phyloP scores from a whole-genome alignment of 306 rosid genomes.

The Cucurbita maxima region DNA sequence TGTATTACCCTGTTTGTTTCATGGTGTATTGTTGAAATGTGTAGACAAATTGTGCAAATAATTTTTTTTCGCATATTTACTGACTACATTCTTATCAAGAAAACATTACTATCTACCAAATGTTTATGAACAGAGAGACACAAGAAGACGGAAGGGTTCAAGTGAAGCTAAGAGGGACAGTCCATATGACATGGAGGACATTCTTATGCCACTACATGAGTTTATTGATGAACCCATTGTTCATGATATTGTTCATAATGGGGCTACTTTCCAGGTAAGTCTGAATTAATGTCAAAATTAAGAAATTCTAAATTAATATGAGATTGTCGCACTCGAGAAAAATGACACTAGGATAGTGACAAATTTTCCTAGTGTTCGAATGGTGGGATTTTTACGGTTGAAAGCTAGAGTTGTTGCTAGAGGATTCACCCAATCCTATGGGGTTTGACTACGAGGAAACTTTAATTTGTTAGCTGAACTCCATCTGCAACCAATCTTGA shows the following conservation, averaged over 20 bases:
- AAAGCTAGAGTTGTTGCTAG: background rate
- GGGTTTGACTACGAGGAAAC: background rate
- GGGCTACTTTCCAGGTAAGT: slow-evolving; percentile 92
- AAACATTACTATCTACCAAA: background rate
- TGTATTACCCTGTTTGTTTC: background rate
- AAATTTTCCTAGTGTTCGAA: too few species aligned
- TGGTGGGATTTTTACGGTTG: background rate
- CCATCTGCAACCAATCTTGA: too few species aligned
- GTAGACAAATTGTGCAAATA: background rate
- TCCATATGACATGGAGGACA: slow-evolving; percentile 55
- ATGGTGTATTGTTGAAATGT: background rate
- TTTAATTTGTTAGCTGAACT: background rate
- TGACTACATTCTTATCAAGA: background rate
- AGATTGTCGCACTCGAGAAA: too few species aligned
- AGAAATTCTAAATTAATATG: too few species aligned
- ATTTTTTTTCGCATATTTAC: background rate
- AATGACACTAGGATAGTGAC: too few species aligned
- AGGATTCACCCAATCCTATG: background rate
- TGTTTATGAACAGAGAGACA: slow-evolving; percentile 49
- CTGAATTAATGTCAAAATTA: background rate
- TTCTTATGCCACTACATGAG: slow-evolving; percentile 74
- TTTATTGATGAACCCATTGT: slow-evolving; percentile 60
- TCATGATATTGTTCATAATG: slow-evolving; percentile 72
- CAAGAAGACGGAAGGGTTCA: slow-evolving; percentile 26
- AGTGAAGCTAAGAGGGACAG: slow-evolving; percentile 17